Evolutionary conservation across 1,139 yeast species (phyloP), one percentile per base, ranked within the genome.

Genomic region (Magnusiomyces paraingens): DNA sequence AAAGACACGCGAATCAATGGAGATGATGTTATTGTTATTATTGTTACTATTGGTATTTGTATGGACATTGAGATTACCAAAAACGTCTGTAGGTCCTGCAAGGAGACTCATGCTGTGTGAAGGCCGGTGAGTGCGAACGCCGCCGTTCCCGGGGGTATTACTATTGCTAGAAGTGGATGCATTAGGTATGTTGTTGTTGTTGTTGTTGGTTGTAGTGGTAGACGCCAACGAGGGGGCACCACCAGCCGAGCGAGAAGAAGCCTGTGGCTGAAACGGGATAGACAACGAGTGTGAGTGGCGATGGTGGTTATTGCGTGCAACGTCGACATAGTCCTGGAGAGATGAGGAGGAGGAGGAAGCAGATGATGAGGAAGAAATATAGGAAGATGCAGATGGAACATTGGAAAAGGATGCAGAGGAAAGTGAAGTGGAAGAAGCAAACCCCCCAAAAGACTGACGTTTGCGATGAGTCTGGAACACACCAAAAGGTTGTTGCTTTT

Each of bases 291-390:
- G 49, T 3, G 49, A 46, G 18, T 46, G 41, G 2, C 49, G 14
- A 18, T 46, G 49, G 8, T 46, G 49, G 12, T 17, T 17, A 5
- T 17, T 38, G 12, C 18, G 41, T 5, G 12, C 15, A 17, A 10
- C 18, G 18, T 57, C 58, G 48, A 57, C 59, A 49, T 51, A 57
- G 12, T 55, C 57, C 39, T 51, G 58, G 46, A 57, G 59, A 45
- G 54, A 38, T 42, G 52, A 5, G 22, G 50, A 21, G 41, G 54
- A 38, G 26, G 56, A 46, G 50, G 55, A 53, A 47, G 51, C 21
- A 21, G 41, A 38, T 43, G 49, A 50, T 35, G 36, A 47, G 49
- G 47, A 22, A 43, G 50, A 15, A n/a, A 38, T 18, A 52, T 35
- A 45, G 43, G 44, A 50, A 49, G 26, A 49, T 49, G 52, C 18